Evolutionary conservation across 805 yeast genomes (phyloP), one percentile per base, ranked within the genome.

Genomic region (Yarrowia porcina): DNA sequence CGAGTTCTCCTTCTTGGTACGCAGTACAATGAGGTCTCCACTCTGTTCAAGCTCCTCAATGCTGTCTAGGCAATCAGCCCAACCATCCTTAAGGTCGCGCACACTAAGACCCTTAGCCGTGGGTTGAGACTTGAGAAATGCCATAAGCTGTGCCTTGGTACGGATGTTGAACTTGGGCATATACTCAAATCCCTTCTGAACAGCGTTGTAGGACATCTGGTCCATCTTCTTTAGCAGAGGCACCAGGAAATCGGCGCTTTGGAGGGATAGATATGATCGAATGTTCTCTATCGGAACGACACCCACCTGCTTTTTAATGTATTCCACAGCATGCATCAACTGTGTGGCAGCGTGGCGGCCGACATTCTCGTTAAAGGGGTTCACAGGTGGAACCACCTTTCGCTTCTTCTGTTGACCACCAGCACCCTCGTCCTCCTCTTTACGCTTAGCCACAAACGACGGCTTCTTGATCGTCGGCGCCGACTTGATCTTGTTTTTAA

Each of bases 1-100:
- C 1, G 91, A 79, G 70, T 88, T 90, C 68, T 94, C 99, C 78
- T 94, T 96, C 71, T 93, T 91, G 27, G 96, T 91, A 64, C 97
- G 82, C 68, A 90, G 78, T 1, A 94, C 97, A 32, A 94, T 78
- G 36, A 93, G 84, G 69, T 88, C 87, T 64, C 87, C 82, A 63
- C 87, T 87, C 63, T 80, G 79, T 71, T 94, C 99, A 30, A 94
- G 77, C 68, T 88, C 86, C 54, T 86, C 85, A 25, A 94, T 85
- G 0, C 94, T 87, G 5, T 83, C 85, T 38, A 87, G 74, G 73
- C 97, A 93, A 15, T 91, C 93, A 60, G 89, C 83, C 99, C 99
- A 94, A 23, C 99, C 99, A 70, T 90, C 97, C 69, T 85, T 85
- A 57, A 82, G 74, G 67, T 87, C 90, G 68, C 88, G 89, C 28